A percentile compares a stretch with the other conserved stretches of the same genome.
phyloP scores from a whole-genome alignment of 257 asterid genomes.

The Apocynum venetum region DNA sequence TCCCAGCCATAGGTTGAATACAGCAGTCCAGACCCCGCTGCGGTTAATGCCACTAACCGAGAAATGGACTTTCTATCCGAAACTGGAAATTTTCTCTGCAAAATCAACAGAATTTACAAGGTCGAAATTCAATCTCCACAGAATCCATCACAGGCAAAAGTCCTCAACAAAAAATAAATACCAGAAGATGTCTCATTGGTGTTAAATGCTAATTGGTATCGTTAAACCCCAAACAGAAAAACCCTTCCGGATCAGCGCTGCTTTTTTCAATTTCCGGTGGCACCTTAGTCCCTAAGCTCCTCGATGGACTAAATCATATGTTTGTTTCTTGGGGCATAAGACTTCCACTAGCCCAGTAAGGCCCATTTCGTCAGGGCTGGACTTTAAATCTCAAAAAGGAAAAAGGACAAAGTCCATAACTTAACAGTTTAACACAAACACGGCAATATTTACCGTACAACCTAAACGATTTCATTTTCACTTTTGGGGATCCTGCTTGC shows the following conservation, averaged over 20 bases:
- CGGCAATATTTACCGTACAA: too few relatives aligned
- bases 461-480: too few relatives aligned
- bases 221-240: neutral
- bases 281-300: neutral
- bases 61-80: slow-evolving; percentile 32
- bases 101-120: neutral
- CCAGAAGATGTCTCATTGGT: slow-evolving; percentile 17
- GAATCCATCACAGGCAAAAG: too few relatives aligned
- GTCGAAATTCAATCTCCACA: neutral
- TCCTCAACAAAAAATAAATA: neutral
- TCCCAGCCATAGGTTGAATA: slow-evolving; percentile 33
- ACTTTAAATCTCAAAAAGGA: too few relatives aligned
- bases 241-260: neutral
- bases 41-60: slow-evolving; percentile 47
- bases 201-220: neutral
- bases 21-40: slow-evolving; percentile 56
- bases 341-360: neutral
- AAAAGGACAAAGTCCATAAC: too few relatives aligned
- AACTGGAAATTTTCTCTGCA: slow-evolving; percentile 42
- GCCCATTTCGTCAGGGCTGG: neutral
- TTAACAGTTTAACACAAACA: too few relatives aligned
- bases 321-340: neutral
- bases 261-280: neutral
- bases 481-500: too few relatives aligned
- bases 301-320: neutral